Evolutionary conservation across 2,329 filamentous ascomycete species (phyloP).

Genomic region (Penicillium sp.): DNA sequence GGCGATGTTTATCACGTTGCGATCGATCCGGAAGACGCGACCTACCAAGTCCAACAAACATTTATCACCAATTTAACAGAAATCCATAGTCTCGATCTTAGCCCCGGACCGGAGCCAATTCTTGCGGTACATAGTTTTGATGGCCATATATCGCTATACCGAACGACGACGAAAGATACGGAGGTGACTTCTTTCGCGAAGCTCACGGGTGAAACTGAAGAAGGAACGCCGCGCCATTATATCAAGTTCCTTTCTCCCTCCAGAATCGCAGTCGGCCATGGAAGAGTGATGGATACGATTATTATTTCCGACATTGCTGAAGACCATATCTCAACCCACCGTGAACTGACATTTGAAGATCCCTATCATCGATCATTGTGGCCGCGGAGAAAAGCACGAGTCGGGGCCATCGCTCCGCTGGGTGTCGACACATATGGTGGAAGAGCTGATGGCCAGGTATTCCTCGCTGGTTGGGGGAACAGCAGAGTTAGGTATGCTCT

Average conservation of each 20-base stretch:
- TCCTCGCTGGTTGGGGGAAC: conserved; percentile 59
- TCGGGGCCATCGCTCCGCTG: conserved; percentile 37
- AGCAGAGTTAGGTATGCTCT: conserved; percentile 43
- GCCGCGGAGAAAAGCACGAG: conserved; percentile 19
- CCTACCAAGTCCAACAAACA: conserved; percentile 32
- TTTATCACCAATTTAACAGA: conserved; percentile 43
- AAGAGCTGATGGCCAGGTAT: conserved; percentile 45
- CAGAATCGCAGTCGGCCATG: conserved; percentile 50
- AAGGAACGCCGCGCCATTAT: conserved; percentile 41
- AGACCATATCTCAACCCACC: conserved; percentile 38
- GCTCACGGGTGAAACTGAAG: conserved; percentile 20
- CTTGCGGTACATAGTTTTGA: conserved; percentile 53
- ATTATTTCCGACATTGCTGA: conserved; percentile 51
- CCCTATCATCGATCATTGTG: conserved; percentile 3
- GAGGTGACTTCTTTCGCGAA: conserved; percentile 35
- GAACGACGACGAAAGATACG: conserved; percentile 29
- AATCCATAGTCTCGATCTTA: conserved; percentile 49
- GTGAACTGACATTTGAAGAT: conserved; percentile 31
- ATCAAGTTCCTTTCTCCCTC: conserved; percentile 51
- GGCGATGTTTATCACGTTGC: conserved; percentile 46
- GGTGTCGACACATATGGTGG: conserved; percentile 19
- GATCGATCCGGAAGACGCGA: conserved; percentile 27
- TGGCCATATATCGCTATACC: conserved; percentile 46
- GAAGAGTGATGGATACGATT: conserved; percentile 39
- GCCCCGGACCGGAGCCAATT: conserved; percentile 36